Base-by-base conservation (phyloP, 2,329 filamentous ascomycete species). In the Botrytis tulipae region DNA sequence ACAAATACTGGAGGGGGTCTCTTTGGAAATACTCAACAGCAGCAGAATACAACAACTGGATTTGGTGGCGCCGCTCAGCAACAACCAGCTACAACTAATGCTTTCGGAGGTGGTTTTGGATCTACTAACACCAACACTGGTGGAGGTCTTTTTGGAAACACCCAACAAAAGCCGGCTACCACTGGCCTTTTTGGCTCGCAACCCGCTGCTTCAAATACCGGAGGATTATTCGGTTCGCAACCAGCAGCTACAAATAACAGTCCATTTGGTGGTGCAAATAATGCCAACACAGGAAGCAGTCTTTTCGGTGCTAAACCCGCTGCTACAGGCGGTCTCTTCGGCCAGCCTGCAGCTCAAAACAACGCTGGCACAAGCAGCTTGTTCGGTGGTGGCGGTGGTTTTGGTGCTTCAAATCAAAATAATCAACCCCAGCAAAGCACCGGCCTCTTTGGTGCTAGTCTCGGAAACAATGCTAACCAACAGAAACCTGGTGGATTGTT, bases 401-500 rank as follows among this genome's bases (percentile, higher is more conserved):
- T 80, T 68, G 80, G 76, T 8, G 84, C 84, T 32, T 82, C 81
- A 48, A 82, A 80, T 74, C 76, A 82, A 75, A 77, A 82, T 79
- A 74, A 81, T 80, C 82, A 82, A 78, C 82, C 81, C 81, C 80
- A 80, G 78, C 73, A 81, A 77, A 82, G 83, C 79, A 77, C 82
- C 74, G 83, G 85, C 25, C 78, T 91, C 9, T 90, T 90, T 75
- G 85, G 86, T 22, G 80, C 32, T 35, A 61, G 78, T 51, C 77
- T 85, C 16, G 66, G 48, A 44, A 68, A 68, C n/a, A 80, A 86
- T 77, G 83, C 82, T 63, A 87, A 84, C 78, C 85, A 87, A 76
- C 84, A 86, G 72, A 89, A 89, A 77, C 86, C 88, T 5, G 65
- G 66, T n/a, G 83, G 85, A n/a, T 78, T 90, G 22, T 90, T 91